Conservation (phyloP, 345 rosid genomes). For the Pistacia vera region DNA sequence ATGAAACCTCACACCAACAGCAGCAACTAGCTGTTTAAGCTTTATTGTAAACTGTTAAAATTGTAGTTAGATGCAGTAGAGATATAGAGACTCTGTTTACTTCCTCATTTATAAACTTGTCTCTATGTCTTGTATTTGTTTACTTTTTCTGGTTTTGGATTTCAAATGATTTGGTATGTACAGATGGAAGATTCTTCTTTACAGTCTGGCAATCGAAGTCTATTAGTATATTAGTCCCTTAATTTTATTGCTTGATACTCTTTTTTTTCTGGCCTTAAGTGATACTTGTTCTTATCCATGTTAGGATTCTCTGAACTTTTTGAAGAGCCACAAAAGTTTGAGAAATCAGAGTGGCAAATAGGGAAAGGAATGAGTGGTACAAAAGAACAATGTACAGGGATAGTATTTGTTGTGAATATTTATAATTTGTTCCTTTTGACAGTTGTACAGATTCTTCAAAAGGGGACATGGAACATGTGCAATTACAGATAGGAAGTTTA, state of each 20-base stretch:
- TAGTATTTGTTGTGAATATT: slow-evolving; percentile 11
- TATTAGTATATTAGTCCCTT: neutral
- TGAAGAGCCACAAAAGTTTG: slow-evolving; percentile 15
- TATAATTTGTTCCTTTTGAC: slow-evolving; percentile 30
- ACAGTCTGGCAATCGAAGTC: slow-evolving; percentile 36
- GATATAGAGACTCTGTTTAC: slow-evolving; percentile 21
- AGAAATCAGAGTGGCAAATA: neutral
- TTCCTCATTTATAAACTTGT: neutral
- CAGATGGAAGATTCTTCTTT: slow-evolving; percentile 36
- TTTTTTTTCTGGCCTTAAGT: neutral
- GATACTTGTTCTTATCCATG: slow-evolving; percentile 19
- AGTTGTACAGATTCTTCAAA: slow-evolving; percentile 30
- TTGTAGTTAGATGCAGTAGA: slow-evolving; percentile 32
- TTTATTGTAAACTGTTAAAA: neutral
- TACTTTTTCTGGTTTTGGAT: slow-evolving; percentile 27
- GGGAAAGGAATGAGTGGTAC: slow-evolving; percentile 7
- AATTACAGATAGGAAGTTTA: neutral
- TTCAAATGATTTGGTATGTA: slow-evolving; percentile 23
- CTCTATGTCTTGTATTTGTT: slow-evolving; percentile 6
- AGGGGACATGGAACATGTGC: slow-evolving; percentile 40
- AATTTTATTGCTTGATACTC: neutral
- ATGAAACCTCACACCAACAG: slow-evolving; percentile 68
- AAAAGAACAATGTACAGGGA: slow-evolving; percentile 5
- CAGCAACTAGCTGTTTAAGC: slow-evolving; percentile 61
- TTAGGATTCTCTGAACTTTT: slow-evolving; percentile 18